A percentile compares a stretch with the other conserved stretches of the same genome.
Conservation (phyloP, 768 basidiomycete genomes). For the Dacryopinax primogenitus region DNA sequence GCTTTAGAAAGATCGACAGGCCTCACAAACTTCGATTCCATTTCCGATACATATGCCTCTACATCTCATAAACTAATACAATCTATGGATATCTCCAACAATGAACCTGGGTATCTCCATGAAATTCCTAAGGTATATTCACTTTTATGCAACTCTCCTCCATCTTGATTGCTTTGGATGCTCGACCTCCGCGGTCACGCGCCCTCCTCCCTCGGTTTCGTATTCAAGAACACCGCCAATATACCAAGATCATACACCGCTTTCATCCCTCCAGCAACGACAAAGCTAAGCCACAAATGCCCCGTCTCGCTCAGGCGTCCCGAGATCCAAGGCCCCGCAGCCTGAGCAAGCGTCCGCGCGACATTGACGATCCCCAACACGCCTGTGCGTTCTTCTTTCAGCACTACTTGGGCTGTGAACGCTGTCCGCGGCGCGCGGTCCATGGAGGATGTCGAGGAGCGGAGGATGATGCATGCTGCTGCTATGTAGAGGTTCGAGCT, state of each 20-base stretch:
- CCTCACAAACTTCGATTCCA: constrained; percentile 5
- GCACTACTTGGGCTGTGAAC: constrained; percentile 21
- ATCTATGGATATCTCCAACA: constrained; percentile 1
- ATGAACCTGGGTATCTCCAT: constrained; percentile 1
- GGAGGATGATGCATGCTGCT: constrained; percentile 19
- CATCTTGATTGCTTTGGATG: neutral
- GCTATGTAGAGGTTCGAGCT: constrained; percentile 16
- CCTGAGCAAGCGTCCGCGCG: constrained; percentile 18
- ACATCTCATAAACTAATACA: neutral
- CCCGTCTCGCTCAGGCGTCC: constrained; percentile 18
- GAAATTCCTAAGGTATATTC: neutral
- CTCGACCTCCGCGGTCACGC: neutral
- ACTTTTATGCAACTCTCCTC: neutral
- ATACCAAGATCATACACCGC: constrained; percentile 20
- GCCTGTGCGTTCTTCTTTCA: constrained; percentile 19
- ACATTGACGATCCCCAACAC: constrained; percentile 21
- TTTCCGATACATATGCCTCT: neutral
- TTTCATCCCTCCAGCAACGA: constrained; percentile 18
- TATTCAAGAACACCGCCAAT: constrained; percentile 19
- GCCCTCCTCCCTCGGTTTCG: neutral
- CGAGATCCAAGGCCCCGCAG: constrained; percentile 20
- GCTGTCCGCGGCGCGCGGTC: constrained; percentile 22
- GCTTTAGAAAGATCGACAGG: neutral
- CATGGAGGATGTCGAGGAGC: constrained; percentile 21
- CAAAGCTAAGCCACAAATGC: constrained; percentile 20